Evolutionary conservation across 331 rosid genomes (phyloP).

Genomic region (Phaseolus coccineus): DNA sequence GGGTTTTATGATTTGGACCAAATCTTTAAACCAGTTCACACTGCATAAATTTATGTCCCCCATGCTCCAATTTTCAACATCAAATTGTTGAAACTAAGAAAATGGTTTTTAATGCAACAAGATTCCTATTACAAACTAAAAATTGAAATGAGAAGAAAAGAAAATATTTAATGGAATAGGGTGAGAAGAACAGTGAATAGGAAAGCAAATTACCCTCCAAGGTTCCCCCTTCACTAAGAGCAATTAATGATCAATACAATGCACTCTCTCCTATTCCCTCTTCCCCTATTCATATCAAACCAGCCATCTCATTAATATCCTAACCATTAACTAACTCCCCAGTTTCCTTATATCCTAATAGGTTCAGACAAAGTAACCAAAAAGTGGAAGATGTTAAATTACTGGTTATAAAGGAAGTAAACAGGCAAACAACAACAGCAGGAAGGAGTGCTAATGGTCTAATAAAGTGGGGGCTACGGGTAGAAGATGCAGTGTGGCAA

Average conservation of each 20-base stretch:
- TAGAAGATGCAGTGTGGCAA: neutral
- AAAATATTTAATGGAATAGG: too few species aligned
- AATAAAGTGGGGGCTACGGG: neutral
- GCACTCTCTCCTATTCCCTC: too few species aligned
- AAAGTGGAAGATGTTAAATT: conserved; percentile 11
- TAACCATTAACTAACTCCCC: too few species aligned
- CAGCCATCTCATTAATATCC: too few species aligned
- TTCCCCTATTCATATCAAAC: too few species aligned
- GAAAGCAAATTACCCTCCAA: too few species aligned
- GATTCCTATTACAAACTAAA: neutral
- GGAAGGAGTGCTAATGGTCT: conserved; percentile 2
- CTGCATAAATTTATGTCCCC: conserved; percentile 18
- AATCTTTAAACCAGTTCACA: neutral
- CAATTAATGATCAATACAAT: too few species aligned
- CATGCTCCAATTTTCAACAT: conserved; percentile 7
- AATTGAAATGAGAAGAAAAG: too few species aligned
- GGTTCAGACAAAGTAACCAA: neutral
- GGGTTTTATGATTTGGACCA: conserved; percentile 28
- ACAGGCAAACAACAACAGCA: neutral
- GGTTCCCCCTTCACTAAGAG: too few species aligned
- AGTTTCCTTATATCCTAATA: too few species aligned
- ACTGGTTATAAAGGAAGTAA: conserved; percentile 9
- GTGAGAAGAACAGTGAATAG: too few species aligned
- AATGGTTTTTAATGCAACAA: neutral
- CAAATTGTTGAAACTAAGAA: conserved; percentile 15